Evolutionary conservation across 257 asterid genomes (phyloP).

Genomic region (Ballota nigra): DNA sequence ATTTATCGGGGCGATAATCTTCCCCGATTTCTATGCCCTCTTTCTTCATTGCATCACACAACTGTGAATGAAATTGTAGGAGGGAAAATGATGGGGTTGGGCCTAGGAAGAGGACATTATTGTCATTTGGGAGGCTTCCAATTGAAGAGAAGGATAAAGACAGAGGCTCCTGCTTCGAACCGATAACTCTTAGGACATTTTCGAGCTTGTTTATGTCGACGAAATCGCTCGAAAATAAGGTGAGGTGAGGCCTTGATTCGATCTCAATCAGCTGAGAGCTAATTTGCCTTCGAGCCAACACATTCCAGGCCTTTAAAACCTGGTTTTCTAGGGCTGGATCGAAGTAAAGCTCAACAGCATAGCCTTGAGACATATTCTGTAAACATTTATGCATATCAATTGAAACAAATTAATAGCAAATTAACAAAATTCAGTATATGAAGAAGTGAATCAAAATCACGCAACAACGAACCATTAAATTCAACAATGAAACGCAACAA

Average conservation of each 20-base stretch:
- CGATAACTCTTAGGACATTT: conserved; percentile 45
- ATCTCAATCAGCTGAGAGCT: conserved; percentile 85
- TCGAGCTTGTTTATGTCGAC: conserved; percentile 61
- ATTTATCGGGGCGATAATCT: conserved; percentile 64
- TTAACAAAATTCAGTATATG: neutral
- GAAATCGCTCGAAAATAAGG: conserved; percentile 57
- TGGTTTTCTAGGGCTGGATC: conserved; percentile 96
- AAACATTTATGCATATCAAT: conserved; percentile 1
- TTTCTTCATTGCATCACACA: conserved; percentile 75
- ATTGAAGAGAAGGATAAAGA: conserved; percentile 64
- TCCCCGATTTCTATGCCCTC: conserved; percentile 70
- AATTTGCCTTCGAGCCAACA: conserved; percentile 81
- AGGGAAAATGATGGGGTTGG: conserved; percentile 70
- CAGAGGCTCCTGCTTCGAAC: conserved; percentile 68
- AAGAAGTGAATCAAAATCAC: neutral
- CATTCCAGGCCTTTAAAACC: conserved; percentile 71
- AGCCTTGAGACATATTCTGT: conserved; percentile 81
- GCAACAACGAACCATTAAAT: conserved; percentile 6
- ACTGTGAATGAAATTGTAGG: conserved; percentile 70
- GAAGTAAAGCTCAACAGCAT: conserved; percentile 83
- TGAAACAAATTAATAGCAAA: neutral
- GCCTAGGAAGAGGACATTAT: conserved; percentile 65
- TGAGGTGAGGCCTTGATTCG: conserved; percentile 81
- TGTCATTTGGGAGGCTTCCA: conserved; percentile 69
- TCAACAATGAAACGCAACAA: conserved; percentile 14